These are phyloP conservation scores for Colletotrichum theobromicola DNA, from an alignment of 2,329 filamentous ascomycete genomes.

Conservation along the genomic window DNA sequence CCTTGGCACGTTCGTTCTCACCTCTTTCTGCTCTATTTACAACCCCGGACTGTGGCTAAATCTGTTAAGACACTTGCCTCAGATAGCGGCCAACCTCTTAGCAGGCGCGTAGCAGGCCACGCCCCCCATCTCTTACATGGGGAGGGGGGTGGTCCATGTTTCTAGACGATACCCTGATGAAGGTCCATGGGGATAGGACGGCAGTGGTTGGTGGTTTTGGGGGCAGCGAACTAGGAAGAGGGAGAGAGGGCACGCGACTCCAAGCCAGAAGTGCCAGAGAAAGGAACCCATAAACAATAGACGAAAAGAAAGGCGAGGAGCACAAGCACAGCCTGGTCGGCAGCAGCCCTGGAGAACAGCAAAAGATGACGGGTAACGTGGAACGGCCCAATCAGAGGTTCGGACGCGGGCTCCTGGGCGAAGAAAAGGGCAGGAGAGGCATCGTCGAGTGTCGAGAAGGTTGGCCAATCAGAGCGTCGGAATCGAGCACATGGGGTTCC, in stretches of 20 bases:
- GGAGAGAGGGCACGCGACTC: slow-evolving; percentile 19
- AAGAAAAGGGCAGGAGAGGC: slow-evolving; percentile 23
- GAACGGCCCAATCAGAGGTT: slow-evolving; percentile 1
- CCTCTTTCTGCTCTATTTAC: background rate
- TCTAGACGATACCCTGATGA: slow-evolving; percentile 1
- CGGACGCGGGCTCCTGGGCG: slow-evolving; percentile 7
- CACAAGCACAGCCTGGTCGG: background rate
- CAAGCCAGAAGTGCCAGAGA: slow-evolving; percentile 2
- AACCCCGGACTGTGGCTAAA: slow-evolving; percentile 5
- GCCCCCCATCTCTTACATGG: background rate
- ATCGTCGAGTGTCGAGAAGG: background rate
- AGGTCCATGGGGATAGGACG: background rate
- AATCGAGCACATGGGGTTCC: slow-evolving; percentile 21
- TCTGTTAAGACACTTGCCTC: slow-evolving; percentile 7
- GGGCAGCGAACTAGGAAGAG: background rate
- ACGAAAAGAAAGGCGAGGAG: background rate
- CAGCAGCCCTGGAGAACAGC: background rate
- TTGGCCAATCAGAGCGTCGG: slow-evolving; percentile 10
- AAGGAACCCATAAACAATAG: background rate
- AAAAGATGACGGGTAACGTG: background rate
- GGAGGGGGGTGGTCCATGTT: background rate
- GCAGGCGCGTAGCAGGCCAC: slow-evolving; percentile 6
- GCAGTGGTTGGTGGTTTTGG: background rate
- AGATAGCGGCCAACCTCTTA: slow-evolving; percentile 1
- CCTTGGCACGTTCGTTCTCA: background rate